These are phyloP conservation scores for Leccinum barrowsii DNA, from an alignment of 768 basidiomycete genomes.

Conservation along the genomic window DNA sequence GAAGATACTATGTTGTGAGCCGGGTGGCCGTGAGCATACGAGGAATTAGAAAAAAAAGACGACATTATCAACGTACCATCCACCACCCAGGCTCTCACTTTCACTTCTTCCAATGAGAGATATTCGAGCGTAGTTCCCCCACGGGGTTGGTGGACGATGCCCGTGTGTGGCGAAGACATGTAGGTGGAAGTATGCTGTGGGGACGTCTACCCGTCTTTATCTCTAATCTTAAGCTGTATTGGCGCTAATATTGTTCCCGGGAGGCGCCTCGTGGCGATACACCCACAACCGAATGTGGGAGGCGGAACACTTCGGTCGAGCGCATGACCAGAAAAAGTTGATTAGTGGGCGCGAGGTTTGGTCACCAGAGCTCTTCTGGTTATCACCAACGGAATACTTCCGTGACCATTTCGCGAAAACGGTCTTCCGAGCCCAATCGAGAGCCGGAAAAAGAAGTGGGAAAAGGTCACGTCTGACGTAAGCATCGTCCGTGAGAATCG, in stretches of 20 bases:
- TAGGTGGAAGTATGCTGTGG: slow-evolving; percentile 5
- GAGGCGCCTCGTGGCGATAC: background rate
- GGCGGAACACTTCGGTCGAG: background rate
- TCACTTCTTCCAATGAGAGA: slow-evolving; percentile 42
- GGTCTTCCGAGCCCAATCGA: background rate
- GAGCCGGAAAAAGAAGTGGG: background rate
- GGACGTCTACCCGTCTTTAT: slow-evolving; percentile 8
- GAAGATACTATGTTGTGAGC: slow-evolving; percentile 37
- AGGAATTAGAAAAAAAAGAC: background rate
- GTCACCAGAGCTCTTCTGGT: background rate
- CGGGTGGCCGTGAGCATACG: background rate
- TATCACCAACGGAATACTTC: slow-evolving; percentile 11
- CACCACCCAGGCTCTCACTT: slow-evolving; percentile 38
- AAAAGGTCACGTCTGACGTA: background rate
- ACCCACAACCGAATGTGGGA: slow-evolving; percentile 7
- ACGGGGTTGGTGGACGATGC: slow-evolving; percentile 31
- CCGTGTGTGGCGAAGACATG: slow-evolving; percentile 20
- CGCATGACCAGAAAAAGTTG: background rate
- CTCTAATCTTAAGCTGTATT: slow-evolving; percentile 7
- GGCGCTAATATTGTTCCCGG: background rate
- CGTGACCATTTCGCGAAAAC: background rate
- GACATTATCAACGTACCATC: slow-evolving; percentile 34
- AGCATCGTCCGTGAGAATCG: background rate
- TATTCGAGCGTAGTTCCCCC: slow-evolving; percentile 24
- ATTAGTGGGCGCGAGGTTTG: background rate